Percentiles rank a stretch among this genome's conserved stretches.
phyloP scores from a whole-genome alignment of 2,329 filamentous ascomycete species.

The Huntiella bhutanensis region DNA sequence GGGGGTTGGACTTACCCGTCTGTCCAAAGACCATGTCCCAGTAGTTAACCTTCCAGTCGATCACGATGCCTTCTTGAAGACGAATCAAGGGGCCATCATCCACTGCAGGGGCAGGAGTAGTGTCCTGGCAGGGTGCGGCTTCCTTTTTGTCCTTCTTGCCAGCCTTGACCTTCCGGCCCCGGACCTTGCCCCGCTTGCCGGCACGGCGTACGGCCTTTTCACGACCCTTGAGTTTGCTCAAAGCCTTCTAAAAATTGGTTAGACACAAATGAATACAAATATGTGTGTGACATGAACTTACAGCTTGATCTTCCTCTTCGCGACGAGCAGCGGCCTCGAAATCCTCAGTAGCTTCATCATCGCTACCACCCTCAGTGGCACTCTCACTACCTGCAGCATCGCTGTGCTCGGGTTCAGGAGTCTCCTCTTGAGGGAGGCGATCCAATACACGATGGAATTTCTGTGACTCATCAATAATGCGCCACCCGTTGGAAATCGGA shows the following conservation, averaged over 20 bases:
- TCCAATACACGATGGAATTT: slow-evolving; percentile 34
- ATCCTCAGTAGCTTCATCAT: slow-evolving; percentile 25
- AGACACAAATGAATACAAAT: not conserved
- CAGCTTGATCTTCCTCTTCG: slow-evolving; percentile 28
- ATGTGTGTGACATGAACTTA: not conserved
- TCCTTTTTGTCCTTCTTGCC: slow-evolving; percentile 21
- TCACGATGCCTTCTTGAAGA: slow-evolving; percentile 64
- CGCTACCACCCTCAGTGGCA: slow-evolving; percentile 16
- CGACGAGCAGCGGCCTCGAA: slow-evolving; percentile 31
- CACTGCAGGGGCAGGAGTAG: slow-evolving; percentile 20
- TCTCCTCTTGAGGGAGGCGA: slow-evolving; percentile 24
- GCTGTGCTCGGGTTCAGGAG: slow-evolving; percentile 26
- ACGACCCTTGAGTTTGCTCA: slow-evolving; percentile 1
- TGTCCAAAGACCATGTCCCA: slow-evolving; percentile 52
- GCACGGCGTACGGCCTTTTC: slow-evolving; percentile 2
- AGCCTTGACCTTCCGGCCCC: not conserved
- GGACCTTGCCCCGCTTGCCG: slow-evolving; percentile 16
- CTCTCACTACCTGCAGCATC: slow-evolving; percentile 20
- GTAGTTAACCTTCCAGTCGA: slow-evolving; percentile 63
- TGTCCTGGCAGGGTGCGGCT: slow-evolving; percentile 18
- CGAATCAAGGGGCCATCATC: slow-evolving; percentile 49
- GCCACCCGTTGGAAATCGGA: slow-evolving; percentile 53
- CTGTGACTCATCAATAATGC: slow-evolving; percentile 37
- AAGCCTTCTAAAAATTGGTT: not conserved
- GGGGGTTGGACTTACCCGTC: slow-evolving; percentile 20